A percentile compares a stretch with the other conserved stretches of the same genome.
Evolutionary conservation across 2,329 filamentous ascomycete species (phyloP).

Genomic region (Alternaria gansuensis): DNA sequence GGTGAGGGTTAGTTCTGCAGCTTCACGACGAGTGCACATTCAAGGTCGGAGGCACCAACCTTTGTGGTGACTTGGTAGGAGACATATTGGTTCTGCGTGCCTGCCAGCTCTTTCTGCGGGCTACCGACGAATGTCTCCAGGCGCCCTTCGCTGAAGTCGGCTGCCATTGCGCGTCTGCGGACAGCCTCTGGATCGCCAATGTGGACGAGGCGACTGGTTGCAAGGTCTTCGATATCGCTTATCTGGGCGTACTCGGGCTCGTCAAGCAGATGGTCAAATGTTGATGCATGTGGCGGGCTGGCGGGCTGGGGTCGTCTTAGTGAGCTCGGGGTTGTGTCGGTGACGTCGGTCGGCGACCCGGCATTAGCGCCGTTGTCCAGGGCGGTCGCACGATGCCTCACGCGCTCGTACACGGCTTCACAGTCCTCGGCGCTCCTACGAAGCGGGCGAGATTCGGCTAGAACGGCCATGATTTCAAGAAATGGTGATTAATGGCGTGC

Average conservation of each 20-base stretch:
- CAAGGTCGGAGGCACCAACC: constrained; percentile 59
- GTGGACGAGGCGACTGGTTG: constrained; percentile 12
- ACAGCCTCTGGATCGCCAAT: constrained; percentile 17
- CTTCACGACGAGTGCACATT: no score
- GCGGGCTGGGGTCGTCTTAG: constrained; percentile 16
- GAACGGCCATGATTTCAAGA: not conserved
- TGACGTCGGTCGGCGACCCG: constrained; percentile 26
- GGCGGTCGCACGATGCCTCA: constrained; percentile 9
- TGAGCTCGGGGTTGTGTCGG: constrained; percentile 23
- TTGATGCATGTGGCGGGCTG: not conserved
- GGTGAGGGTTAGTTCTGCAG: constrained; percentile 11
- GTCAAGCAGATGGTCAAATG: constrained; percentile 21
- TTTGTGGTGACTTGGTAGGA: constrained; percentile 94
- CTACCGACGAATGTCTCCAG: constrained; percentile 84
- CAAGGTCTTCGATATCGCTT: constrained; percentile 23
- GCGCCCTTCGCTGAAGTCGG: constrained; percentile 66
- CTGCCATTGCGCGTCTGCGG: constrained; percentile 42
- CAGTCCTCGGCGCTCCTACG: constrained; percentile 6
- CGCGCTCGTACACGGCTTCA: constrained; percentile 19
- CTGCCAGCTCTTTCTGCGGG: constrained; percentile 93
- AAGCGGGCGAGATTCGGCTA: not conserved
- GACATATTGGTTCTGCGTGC: constrained; percentile 94
- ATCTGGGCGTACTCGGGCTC: constrained; percentile 29
- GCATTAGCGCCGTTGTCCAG: constrained; percentile 14
- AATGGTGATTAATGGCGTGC: constrained; percentile 9